These are phyloP conservation scores for Trichoderma atrobrunneum DNA, from an alignment of 2,329 filamentous ascomycete species.

Conservation along the genomic window DNA sequence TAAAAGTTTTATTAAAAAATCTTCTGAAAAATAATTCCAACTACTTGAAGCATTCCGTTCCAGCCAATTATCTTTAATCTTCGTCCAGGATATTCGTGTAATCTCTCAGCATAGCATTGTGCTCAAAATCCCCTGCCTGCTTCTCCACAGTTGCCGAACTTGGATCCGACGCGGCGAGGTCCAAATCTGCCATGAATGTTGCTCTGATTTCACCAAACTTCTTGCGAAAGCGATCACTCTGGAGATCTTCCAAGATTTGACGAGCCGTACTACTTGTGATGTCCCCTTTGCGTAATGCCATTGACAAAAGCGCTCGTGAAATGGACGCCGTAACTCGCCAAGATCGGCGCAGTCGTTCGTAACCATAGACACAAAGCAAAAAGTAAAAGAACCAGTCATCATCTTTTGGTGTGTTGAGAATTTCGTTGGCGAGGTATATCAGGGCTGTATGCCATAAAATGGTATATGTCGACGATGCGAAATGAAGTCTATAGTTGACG, in stretches of 20 bases:
- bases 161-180: constrained; percentile 32
- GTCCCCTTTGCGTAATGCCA: constrained; percentile 34
- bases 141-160: constrained; percentile 32
- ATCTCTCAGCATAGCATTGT: constrained; percentile 32
- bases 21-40: not conserved
- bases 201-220: constrained; percentile 28
- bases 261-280: constrained; percentile 31
- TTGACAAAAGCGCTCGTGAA: constrained; percentile 34
- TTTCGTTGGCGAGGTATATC: constrained; percentile 39
- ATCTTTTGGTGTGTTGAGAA: constrained; percentile 31
- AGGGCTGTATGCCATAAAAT: constrained; percentile 42
- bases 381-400: constrained; percentile 37
- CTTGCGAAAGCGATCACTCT: constrained; percentile 21
- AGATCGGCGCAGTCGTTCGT: constrained; percentile 34
- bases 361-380: constrained; percentile 38
- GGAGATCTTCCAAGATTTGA: constrained; percentile 29
- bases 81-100: constrained; percentile 18
- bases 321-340: constrained; percentile 38
- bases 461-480: constrained; percentile 34
- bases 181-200: constrained; percentile 36
- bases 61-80: not conserved
- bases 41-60: not conserved
- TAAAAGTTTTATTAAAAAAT: not conserved
- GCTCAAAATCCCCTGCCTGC: constrained; percentile 32
- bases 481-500: constrained; percentile 34